A percentile compares a stretch with the other conserved stretches of the same genome.
These are phyloP conservation scores for Mucor irregularis DNA, from an alignment of 371 early-diverging fungal genomes.

Conservation along the genomic window DNA sequence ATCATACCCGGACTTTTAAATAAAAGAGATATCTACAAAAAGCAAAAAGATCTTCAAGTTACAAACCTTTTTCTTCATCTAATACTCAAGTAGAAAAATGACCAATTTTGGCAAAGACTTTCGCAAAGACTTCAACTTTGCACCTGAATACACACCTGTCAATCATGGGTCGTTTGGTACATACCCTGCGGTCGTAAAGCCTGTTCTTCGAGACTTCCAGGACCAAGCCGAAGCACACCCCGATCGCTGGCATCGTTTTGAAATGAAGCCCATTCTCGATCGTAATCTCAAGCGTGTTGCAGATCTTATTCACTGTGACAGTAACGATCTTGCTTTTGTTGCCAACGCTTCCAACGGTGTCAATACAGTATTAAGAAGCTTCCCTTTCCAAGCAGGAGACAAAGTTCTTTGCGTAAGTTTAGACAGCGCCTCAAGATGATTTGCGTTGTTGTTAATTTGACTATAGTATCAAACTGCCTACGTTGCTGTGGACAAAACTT, in stretches of 20 bases:
- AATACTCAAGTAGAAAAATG: background rate
- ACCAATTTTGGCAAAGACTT: slow-evolving; percentile 40
- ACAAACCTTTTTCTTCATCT: background rate
- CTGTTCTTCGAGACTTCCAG: slow-evolving; percentile 11
- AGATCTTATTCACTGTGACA: slow-evolving; percentile 32
- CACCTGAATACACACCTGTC: slow-evolving; percentile 36
- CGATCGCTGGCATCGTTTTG: slow-evolving; percentile 18
- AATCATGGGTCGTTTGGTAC: slow-evolving; percentile 47
- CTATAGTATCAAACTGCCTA: slow-evolving; percentile 39
- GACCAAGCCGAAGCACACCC: slow-evolving; percentile 19
- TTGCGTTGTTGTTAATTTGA: background rate
- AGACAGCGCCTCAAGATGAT: too few species aligned
- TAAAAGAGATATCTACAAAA: background rate
- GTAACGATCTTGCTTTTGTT: slow-evolving; percentile 34
- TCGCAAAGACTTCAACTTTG: slow-evolving; percentile 45
- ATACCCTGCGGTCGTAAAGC: slow-evolving; percentile 13
- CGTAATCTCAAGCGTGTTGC: slow-evolving; percentile 6
- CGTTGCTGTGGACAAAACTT: slow-evolving; percentile 29
- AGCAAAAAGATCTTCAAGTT: background rate
- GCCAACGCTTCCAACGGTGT: slow-evolving; percentile 41
- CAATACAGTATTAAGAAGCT: slow-evolving; percentile 42
- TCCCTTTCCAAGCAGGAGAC: slow-evolving; percentile 46
- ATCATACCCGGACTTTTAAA: background rate
- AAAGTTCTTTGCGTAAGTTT: slow-evolving; percentile 30
- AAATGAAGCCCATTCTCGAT: background rate